Conservation (phyloP, 2,329 filamentous ascomycete genomes). For the Aspergillus aculeatus region DNA sequence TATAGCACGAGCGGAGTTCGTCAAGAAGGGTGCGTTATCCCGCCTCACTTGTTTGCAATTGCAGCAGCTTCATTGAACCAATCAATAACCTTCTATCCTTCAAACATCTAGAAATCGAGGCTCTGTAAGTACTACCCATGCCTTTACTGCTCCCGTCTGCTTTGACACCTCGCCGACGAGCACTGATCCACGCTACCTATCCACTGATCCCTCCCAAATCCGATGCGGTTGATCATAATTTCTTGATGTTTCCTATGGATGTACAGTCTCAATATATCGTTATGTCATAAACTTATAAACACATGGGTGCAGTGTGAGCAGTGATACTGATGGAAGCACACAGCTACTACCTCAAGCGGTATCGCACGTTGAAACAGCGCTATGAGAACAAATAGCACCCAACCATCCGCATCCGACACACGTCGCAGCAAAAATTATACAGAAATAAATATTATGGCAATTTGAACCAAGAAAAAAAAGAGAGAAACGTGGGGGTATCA, state of each 20-base stretch:
- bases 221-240: background rate
- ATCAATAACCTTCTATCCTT: conserved; percentile 1
- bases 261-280: background rate
- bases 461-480: conserved; percentile 24
- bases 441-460: conserved; percentile 18
- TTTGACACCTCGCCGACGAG: background rate
- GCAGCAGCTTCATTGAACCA: background rate
- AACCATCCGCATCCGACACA: conserved; percentile 9
- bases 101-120: conserved; percentile 71
- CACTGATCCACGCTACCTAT: background rate
- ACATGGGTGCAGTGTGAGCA: background rate
- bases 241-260: background rate
- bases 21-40: conserved; percentile 72
- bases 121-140: conserved; percentile 65
- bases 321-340: conserved; percentile 25
- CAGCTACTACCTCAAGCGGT: conserved; percentile 90
- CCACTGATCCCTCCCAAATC: too few relatives aligned
- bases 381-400: conserved; percentile 56
- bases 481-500: conserved; percentile 36
- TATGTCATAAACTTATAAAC: conserved; percentile 6
- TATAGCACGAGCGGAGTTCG: conserved; percentile 77
- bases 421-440: conserved; percentile 1
- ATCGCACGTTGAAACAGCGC: conserved; percentile 77
- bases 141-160: background rate
- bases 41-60: background rate